These are phyloP conservation scores for Phytopythium vexans DNA, from an alignment of 352 stramenopile species.

Conservation along the genomic window DNA sequence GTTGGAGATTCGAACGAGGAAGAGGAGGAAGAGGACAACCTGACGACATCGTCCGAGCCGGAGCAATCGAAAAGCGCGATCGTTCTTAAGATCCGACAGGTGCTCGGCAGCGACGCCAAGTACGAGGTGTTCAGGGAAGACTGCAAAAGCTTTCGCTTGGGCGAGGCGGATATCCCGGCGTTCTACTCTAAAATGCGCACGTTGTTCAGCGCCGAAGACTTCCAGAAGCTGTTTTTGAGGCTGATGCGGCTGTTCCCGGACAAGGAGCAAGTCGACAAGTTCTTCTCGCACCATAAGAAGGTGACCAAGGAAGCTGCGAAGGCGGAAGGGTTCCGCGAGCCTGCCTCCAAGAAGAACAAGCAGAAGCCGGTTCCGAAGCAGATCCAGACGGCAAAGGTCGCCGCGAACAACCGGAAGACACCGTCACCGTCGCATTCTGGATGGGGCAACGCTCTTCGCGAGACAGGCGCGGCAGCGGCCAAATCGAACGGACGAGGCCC, in stretches of 20 bases:
- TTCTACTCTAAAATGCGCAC: slow-evolving; percentile 75
- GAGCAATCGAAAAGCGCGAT: slow-evolving; percentile 66
- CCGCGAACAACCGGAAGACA: slow-evolving; percentile 24
- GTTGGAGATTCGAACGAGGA: slow-evolving; percentile 32
- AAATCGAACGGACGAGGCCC: slow-evolving; percentile 24
- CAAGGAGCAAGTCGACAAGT: slow-evolving; percentile 54
- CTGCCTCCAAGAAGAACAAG: slow-evolving; percentile 42
- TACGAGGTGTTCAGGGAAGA: slow-evolving; percentile 81
- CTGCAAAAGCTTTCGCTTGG: slow-evolving; percentile 67
- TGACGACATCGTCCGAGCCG: slow-evolving; percentile 7
- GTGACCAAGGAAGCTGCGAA: slow-evolving; percentile 31
- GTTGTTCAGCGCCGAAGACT: slow-evolving; percentile 59
- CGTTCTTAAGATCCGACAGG: slow-evolving; percentile 74
- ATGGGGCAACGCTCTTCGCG: slow-evolving; percentile 70
- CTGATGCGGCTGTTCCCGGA: slow-evolving; percentile 76
- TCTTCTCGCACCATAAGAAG: slow-evolving; percentile 62
- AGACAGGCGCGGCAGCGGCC: slow-evolving; percentile 43
- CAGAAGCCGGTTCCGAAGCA: slow-evolving; percentile 28
- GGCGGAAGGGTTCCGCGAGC: slow-evolving; percentile 40
- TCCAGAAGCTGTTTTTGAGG: slow-evolving; percentile 72
- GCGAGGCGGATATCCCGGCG: slow-evolving; percentile 47
- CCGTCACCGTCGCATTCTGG: slow-evolving; percentile 38
- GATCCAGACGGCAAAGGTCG: slow-evolving; percentile 17
- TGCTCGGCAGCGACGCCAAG: slow-evolving; percentile 74
- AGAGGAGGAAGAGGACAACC: slow-evolving; percentile 31